Base-by-base conservation (phyloP, 305 asterid species). In the Fraxinus albicans region DNA sequence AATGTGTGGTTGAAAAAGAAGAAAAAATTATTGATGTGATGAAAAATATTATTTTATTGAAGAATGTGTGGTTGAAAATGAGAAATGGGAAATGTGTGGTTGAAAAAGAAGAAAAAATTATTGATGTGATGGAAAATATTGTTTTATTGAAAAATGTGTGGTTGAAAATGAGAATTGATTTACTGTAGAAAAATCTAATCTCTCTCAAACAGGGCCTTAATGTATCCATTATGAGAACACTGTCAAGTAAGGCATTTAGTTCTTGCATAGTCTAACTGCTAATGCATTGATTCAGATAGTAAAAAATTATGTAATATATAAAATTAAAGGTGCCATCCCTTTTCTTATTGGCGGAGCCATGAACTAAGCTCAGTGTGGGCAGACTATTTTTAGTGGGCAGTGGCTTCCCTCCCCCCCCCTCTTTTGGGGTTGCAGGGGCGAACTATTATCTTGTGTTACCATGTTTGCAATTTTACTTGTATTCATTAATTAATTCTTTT, bases 401-500 rank as follows among this genome's bases (percentile, higher is more conserved):
- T 42, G 13, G 9, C 50, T 9, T 3, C 53, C 47, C 44, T 2
- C 0, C 42, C 53, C n/a, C 55, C 50, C n/a, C 17, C 3, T 0
- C 13, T 19, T 47, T 47, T 13, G 58, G 8, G 77, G 31, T 74
- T 78, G n/a, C 27, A 35, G 29, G 79, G 23, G 27, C 8, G 33
- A 75, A 19, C 13, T 42, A 21, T 84, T 72, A 50, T 29, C 75
- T 60, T 78, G 77, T 86, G 84, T 77, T 60, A 58, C 58, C 76
- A 33, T 19, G 70, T 12, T 3, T 35, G 60, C 38, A 63, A 58
- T 36, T 67, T 38, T 76, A 58, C 13, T 27, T 47, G 34, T 53
- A 33, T 80, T 80, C 76, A 17, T 73, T 7, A 9, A 65, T 65
- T 60, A 6, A 25, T 65, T 23, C 31, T 63, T 63, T 25, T 65